Evolutionary conservation across 2,329 filamentous ascomycete species (phyloP), one percentile per base, ranked within the genome.

Genomic region (Neospermospora avenae): DNA sequence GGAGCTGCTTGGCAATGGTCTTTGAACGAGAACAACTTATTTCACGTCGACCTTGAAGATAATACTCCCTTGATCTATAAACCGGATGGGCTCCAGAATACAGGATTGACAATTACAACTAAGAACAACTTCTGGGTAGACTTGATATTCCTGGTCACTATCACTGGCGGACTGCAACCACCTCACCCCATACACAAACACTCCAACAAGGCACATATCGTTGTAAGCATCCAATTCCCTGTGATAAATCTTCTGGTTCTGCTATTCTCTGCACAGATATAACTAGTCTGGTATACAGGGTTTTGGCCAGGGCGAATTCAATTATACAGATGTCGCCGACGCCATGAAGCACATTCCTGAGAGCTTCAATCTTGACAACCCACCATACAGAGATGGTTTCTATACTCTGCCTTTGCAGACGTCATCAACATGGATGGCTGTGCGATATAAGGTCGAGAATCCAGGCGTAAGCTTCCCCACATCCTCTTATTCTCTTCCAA

Each of bases 101-200:
- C 67, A 1, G 65, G 68, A 5, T 62, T 76, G 16, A 69, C 67
- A 6, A 70, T 75, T 18, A 61, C 64, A 18, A 76, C 73, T 5
- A 69, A 69, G 35, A 76, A 75, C 25, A 69, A 68, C 8, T 74
- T 73, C 7, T 76, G 74, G 74, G 73, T 76, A 2, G 74, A 77
- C 53, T 45, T 77, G 1, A 61, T 76, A 31, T 65, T 76, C 31
- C 68, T 74, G 48, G 65, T 74, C 6, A 68, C 65, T 2, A 62
- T 63, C 13, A 59, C 67, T 20, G 67, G 67, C 6, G 58, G 58
- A 42, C 34, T 42, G 57, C 67, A 8, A 64, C 63, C 31, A 70
- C 71, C 76, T 0, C 78, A 80, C 58, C 72, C 76, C 0, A 78
- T 80, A 49, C 78, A 80, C 69, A 80, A 80, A 67, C 77, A 80